A percentile compares a stretch with the other conserved stretches of the same genome.
Conservation (phyloP, 345 rosid species). For the Eucalyptus globulus region DNA sequence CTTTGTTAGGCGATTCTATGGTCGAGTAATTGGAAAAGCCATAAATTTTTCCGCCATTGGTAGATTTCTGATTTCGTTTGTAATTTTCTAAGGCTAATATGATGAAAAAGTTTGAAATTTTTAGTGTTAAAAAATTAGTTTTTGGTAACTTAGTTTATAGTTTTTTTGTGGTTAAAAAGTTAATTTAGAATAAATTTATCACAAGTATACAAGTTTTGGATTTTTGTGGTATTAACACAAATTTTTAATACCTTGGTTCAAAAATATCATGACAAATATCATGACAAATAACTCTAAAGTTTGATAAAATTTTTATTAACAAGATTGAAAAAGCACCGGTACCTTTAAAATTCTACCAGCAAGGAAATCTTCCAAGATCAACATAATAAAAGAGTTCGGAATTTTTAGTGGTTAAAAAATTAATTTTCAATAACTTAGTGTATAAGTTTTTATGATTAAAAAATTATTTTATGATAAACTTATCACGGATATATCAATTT, state of each 20-base stretch:
- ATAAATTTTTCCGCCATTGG: neutral
- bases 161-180: rapidly evolving
- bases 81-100: neutral
- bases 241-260: too few relatives aligned
- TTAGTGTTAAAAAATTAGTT: neutral
- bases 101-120: neutral
- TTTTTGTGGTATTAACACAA: too few relatives aligned
- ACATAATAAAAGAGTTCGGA: too few relatives aligned
- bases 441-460: too few relatives aligned
- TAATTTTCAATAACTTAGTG: too few relatives aligned
- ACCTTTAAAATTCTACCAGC: neutral
- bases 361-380: too few relatives aligned
- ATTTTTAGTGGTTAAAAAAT: too few relatives aligned
- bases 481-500: too few relatives aligned
- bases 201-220: rapidly evolving
- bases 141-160: too few relatives aligned
- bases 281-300: neutral
- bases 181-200: too few relatives aligned
- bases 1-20: rapidly evolving
- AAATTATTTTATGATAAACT: too few relatives aligned
- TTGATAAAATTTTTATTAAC: neutral
- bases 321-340: neutral
- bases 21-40: neutral
- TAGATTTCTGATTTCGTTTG: neutral
- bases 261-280: neutral